Evolutionary conservation across 129 eudicot genomes (phyloP).

Genomic region (Helichrysum umbraculigerum): DNA sequence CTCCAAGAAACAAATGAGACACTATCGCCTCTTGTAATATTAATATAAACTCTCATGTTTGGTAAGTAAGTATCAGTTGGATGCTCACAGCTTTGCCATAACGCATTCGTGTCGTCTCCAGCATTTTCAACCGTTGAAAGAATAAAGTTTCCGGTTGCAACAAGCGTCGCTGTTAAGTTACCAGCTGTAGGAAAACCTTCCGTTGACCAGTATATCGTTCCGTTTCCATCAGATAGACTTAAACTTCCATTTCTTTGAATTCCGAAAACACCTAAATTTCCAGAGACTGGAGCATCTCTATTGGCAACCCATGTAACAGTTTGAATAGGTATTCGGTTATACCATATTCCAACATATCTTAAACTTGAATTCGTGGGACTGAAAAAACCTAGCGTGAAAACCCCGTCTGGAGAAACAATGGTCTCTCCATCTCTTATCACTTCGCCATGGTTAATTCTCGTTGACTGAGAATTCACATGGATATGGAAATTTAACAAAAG

Average conservation of each 20-base stretch:
- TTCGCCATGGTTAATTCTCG: slow-evolving; percentile 35
- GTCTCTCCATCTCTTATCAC: slow-evolving; percentile 48
- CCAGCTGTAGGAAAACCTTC: slow-evolving; percentile 16
- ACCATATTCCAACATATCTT: slow-evolving; percentile 59
- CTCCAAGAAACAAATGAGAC: slow-evolving; percentile 64
- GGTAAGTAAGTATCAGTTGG: slow-evolving; percentile 74
- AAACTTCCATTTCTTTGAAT: slow-evolving; percentile 40
- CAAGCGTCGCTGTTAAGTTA: slow-evolving; percentile 45
- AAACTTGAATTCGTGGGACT: slow-evolving; percentile 40
- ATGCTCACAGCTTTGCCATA: slow-evolving; percentile 64
- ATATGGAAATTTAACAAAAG: slow-evolving; percentile 3
- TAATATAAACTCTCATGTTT: slow-evolving; percentile 43
- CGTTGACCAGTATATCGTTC: slow-evolving; percentile 37
- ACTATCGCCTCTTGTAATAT: slow-evolving; percentile 5
- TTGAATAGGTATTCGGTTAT: slow-evolving; percentile 24
- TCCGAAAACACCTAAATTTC: slow-evolving; percentile 34
- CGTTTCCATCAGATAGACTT: slow-evolving; percentile 33
- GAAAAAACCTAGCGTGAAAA: slow-evolving; percentile 51
- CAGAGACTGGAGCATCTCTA: slow-evolving; percentile 41
- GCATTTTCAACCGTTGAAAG: slow-evolving; percentile 21
- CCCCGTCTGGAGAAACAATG: slow-evolving; percentile 31
- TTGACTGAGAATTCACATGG: slow-evolving; percentile 30
- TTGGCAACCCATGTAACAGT: slow-evolving; percentile 62
- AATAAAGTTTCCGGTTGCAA: slow-evolving; percentile 53
- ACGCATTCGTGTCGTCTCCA: slow-evolving; percentile 7